phyloP scores from a whole-genome alignment of 202 grass and related monocot genomes.

The Alloteropsis angusta region DNA sequence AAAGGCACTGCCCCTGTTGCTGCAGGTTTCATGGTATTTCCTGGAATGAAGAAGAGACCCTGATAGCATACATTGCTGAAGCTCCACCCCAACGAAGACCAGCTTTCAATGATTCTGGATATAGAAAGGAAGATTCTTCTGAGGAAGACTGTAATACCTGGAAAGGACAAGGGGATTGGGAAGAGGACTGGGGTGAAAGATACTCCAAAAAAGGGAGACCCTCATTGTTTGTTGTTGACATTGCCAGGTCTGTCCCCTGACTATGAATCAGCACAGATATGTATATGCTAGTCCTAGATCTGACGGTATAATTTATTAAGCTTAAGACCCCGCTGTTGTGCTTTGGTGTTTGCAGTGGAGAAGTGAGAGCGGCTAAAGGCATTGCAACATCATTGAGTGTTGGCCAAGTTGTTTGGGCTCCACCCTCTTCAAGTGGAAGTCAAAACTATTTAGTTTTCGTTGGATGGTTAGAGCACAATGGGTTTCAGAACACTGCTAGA shows the following conservation, averaged over 20 bases:
- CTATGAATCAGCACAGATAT: not conserved
- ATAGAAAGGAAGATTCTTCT: slow-evolving; percentile 26
- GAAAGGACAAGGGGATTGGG: slow-evolving; percentile 78
- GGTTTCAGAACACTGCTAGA: slow-evolving; percentile 47
- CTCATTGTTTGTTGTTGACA: slow-evolving; percentile 71
- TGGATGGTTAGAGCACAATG: slow-evolving; percentile 71
- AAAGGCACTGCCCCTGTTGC: not conserved
- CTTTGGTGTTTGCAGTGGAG: slow-evolving; percentile 45
- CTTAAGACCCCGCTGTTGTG: not conserved
- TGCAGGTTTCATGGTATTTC: slow-evolving; percentile 92
- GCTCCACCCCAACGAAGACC: slow-evolving; percentile 45
- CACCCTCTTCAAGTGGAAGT: slow-evolving; percentile 22
- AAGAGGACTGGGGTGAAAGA: slow-evolving; percentile 92
- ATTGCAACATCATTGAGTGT: slow-evolving; percentile 47
- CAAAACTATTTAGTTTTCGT: slow-evolving; percentile 59
- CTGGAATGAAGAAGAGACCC: slow-evolving; percentile 83
- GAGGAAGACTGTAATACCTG: slow-evolving; percentile 60
- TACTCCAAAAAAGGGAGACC: slow-evolving; percentile 71
- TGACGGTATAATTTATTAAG: not conserved
- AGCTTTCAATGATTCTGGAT: slow-evolving; percentile 43
- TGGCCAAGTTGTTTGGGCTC: slow-evolving; percentile 86
- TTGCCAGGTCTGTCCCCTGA: slow-evolving; percentile 45
- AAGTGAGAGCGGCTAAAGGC: slow-evolving; percentile 47
- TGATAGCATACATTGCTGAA: slow-evolving; percentile 81
- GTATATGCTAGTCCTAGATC: not conserved